These are phyloP conservation scores for Harringtonia lauricola DNA, from an alignment of 2,329 filamentous ascomycete genomes.

Conservation along the genomic window DNA sequence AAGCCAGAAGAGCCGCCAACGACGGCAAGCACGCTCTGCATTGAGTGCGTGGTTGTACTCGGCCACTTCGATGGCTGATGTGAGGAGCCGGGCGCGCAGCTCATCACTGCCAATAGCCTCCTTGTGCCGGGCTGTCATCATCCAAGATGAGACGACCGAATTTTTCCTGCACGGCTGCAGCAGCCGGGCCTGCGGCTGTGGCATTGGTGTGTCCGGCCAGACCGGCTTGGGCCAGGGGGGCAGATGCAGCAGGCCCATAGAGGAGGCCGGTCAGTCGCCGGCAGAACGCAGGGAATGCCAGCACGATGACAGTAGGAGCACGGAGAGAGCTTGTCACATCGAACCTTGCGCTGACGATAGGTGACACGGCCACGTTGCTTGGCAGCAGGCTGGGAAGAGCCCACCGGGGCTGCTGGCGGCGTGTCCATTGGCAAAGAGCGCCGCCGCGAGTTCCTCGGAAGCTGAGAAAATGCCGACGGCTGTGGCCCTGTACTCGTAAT, in stretches of 20 bases:
- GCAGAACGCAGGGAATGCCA: slow-evolving; percentile 38
- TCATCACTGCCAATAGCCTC: slow-evolving; percentile 11
- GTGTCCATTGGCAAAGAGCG: no score
- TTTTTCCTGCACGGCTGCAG: slow-evolving; percentile 21
- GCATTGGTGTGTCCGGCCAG: neutral
- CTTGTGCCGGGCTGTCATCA: slow-evolving; percentile 18
- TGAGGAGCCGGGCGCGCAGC: slow-evolving; percentile 31
- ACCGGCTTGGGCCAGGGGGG: neutral
- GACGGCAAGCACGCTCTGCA: slow-evolving; percentile 31
- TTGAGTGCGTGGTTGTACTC: slow-evolving; percentile 44
- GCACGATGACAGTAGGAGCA: slow-evolving; percentile 44
- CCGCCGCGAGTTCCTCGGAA: no score
- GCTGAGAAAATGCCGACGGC: no score
- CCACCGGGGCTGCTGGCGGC: neutral
- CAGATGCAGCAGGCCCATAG: slow-evolving; percentile 30
- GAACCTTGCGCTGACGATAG: slow-evolving; percentile 43
- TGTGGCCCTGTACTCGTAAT: no score
- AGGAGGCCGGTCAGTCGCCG: slow-evolving; percentile 35
- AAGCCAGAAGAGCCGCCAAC: slow-evolving; percentile 32
- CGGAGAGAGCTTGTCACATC: slow-evolving; percentile 43
- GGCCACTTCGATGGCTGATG: slow-evolving; percentile 40
- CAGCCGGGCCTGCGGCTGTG: neutral
- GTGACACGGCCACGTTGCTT: slow-evolving; percentile 36
- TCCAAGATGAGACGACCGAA: slow-evolving; percentile 37
- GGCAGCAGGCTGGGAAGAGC: neutral